phyloP scores from a whole-genome alignment of 768 basidiomycete genomes.

The Crepidotus variabilis region DNA sequence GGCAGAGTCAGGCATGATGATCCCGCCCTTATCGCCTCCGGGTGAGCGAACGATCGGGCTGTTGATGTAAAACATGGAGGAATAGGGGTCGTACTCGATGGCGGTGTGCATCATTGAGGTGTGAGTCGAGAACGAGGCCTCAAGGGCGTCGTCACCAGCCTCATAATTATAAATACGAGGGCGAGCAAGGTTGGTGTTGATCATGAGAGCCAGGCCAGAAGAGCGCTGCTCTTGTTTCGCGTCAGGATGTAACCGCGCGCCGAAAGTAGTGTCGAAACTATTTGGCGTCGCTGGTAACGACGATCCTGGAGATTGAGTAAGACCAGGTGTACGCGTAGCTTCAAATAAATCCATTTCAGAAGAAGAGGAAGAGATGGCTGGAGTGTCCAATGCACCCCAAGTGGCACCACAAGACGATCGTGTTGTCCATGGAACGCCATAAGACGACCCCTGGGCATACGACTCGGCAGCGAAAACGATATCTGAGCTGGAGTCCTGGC shows the following conservation, averaged over 20 bases:
- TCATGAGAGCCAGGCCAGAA: slow-evolving; percentile 35
- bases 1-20: slow-evolving; percentile 32
- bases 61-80: slow-evolving; percentile 52
- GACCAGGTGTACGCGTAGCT: slow-evolving; percentile 46
- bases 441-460: slow-evolving; percentile 33
- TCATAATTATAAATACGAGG: slow-evolving; percentile 41
- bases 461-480: slow-evolving; percentile 41
- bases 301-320: slow-evolving; percentile 45
- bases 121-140: slow-evolving; percentile 41
- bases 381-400: slow-evolving; percentile 48
- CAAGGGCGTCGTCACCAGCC: slow-evolving; percentile 33
- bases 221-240: slow-evolving; percentile 33
- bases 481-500: slow-evolving; percentile 51
- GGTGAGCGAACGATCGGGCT: slow-evolving; percentile 34
- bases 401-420: slow-evolving; percentile 47
- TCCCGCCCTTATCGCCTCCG: slow-evolving; percentile 32
- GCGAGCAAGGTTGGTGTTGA: slow-evolving; percentile 52
- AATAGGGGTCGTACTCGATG: slow-evolving; percentile 60
- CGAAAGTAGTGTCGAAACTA: slow-evolving; percentile 39
- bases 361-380: slow-evolving; percentile 34
- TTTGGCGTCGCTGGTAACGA: slow-evolving; percentile 62
- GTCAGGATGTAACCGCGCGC: slow-evolving; percentile 21
- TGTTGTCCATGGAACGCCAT: slow-evolving; percentile 37
- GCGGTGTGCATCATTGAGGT: slow-evolving; percentile 76
- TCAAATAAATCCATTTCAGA: slow-evolving; percentile 39